Conservation (phyloP, 2,329 filamentous ascomycete species). For the Zymoseptoria passerinii region DNA sequence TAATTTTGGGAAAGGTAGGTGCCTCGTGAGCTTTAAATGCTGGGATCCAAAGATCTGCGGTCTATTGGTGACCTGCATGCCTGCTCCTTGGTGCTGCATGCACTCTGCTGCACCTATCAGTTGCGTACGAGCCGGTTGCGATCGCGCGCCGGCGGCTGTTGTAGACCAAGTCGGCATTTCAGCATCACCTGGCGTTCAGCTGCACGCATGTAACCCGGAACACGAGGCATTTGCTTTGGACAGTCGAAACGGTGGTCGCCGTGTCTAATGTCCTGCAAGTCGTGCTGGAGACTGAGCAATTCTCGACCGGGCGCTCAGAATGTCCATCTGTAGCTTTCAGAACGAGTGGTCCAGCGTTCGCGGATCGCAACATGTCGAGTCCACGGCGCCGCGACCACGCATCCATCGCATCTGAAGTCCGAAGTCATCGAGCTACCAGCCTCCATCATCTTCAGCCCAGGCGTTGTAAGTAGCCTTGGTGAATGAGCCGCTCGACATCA, state of each 20-base stretch:
- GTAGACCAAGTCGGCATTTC: too few species aligned
- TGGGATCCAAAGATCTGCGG: not conserved
- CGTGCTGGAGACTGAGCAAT: not conserved
- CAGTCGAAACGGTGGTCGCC: too few species aligned
- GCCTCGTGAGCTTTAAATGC: not conserved
- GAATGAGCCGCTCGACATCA: constrained; percentile 88
- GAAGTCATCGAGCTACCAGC: not conserved
- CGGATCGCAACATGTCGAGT: not conserved
- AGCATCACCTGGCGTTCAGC: too few species aligned
- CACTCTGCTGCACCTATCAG: not conserved
- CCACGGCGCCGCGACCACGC: not conserved
- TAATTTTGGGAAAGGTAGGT: not conserved
- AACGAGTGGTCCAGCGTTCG: not conserved
- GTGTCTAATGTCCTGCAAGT: not conserved
- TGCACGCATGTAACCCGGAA: too few species aligned
- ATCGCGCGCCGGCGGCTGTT: too few species aligned
- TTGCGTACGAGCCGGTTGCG: not conserved
- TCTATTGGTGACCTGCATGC: not conserved
- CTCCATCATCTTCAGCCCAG: constrained; percentile 52
- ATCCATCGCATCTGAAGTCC: too few species aligned
- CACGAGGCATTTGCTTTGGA: too few species aligned
- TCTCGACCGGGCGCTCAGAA: not conserved
- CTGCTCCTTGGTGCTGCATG: too few species aligned
- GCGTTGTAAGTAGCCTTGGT: constrained; percentile 89
- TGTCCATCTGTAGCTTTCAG: not conserved